Base-by-base conservation (phyloP, 768 basidiomycete species). In the Termitomyces bulborhizus region DNA sequence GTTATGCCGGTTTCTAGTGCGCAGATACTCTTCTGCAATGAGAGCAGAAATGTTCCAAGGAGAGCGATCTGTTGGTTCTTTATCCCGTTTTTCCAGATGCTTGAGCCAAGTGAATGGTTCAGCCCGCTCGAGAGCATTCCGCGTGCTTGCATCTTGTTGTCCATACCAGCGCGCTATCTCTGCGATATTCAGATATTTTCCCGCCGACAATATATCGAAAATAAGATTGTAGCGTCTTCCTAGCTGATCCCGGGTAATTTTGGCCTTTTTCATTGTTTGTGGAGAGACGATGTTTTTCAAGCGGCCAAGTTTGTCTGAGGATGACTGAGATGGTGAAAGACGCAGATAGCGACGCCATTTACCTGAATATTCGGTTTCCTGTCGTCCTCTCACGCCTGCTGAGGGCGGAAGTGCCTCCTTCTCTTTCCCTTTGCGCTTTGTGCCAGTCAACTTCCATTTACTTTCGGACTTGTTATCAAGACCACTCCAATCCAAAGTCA, bases 91-190 rank as follows among this genome's bases (percentile, higher is more conserved):
- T 46, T 84, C 79, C 46, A 82, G 71, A 58, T 89, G 85, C 62
- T 82, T 86, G 29, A 90, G 69, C 89, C 88, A 91, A 6, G 83
- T 82, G 45, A 86, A 73, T 6, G 88, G 86, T 63, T 91, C 89
- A 0, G 79, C 76, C 51, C 77, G 76, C 53, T 86, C 86, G 26
- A 90, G 64, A 27, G 78, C 73, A n/a, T 72, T 66, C 55, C 73
- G 79, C 8, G 78, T 68, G n/a, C 73, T 62, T 8, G 68, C 61
- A 31, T 79, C 77, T 54, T 82, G 81, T 31, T 69, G 67, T n/a
- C 71, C 66, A 60, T 83, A 81, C 89, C 89, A 91, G 18, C 77
- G 80, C 31, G 74, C 76, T 29, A 83, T 75, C 42, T 75, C 72
- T 18, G 73, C 70, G 7, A 83, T 72, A 60, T 80, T 83, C 44